Conservation (phyloP, 768 basidiomycete genomes). For the Russula olivacea region DNA sequence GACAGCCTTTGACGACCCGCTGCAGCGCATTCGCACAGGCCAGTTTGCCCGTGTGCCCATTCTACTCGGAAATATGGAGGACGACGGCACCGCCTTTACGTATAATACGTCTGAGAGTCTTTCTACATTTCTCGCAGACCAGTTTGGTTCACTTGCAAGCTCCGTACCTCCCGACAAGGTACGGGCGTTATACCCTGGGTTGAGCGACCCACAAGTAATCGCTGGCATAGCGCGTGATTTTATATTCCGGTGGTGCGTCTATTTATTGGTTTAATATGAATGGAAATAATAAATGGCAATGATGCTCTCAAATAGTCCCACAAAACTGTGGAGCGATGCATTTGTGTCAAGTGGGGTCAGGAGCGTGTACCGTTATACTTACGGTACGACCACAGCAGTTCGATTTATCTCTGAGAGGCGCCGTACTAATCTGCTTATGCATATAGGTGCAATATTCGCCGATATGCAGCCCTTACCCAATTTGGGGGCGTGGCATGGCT, state of each 20-base stretch:
- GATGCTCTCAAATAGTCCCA: not conserved
- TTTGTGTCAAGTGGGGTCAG: conserved; percentile 1
- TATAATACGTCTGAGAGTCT: not conserved
- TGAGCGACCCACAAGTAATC: conserved; percentile 7
- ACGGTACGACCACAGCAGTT: not conserved
- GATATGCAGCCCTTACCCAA: not conserved
- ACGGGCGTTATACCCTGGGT: conserved; percentile 1
- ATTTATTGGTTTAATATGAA: too few species aligned
- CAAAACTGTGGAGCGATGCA: conserved; percentile 18
- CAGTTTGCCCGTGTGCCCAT: conserved; percentile 7
- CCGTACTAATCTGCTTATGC: not conserved
- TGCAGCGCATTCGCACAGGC: conserved; percentile 8
- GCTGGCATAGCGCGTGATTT: conserved; percentile 8
- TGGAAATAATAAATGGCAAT: too few species aligned
- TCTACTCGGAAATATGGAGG: conserved; percentile 9
- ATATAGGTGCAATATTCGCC: conserved; percentile 4
- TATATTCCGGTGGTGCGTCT: conserved; percentile 8
- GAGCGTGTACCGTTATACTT: conserved; percentile 16
- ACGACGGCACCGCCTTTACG: not conserved
- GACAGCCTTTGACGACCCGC: conserved; percentile 9
- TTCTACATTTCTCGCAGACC: not conserved
- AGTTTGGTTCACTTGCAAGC: not conserved
- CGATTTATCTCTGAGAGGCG: not conserved
- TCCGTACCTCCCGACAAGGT: not conserved
- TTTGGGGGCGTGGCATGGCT: not conserved